Conservation (phyloP, 2,329 filamentous ascomycete genomes). For the Colletotrichum eremochloae region DNA sequence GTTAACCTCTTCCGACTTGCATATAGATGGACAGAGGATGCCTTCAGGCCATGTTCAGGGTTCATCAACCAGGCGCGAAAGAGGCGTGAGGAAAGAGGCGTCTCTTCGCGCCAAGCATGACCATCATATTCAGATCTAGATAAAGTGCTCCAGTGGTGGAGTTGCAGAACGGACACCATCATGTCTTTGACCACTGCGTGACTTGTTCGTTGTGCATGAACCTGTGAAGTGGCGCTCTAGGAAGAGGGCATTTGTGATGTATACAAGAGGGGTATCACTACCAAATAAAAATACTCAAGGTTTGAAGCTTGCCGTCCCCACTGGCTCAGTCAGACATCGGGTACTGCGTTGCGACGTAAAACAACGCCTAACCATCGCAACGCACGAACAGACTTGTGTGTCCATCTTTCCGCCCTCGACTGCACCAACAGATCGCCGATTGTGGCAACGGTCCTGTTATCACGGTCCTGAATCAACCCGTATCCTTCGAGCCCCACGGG, state of each 20-base stretch:
- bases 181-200: background rate
- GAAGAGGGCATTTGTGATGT: constrained; percentile 9
- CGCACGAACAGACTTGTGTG: background rate
- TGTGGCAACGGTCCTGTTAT: background rate
- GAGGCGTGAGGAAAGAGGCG: background rate
- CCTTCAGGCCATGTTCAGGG: background rate
- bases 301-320: background rate
- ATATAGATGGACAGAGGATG: background rate
- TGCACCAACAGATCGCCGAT: background rate
- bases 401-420: background rate
- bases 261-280: constrained; percentile 36
- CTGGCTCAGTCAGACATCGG: background rate
- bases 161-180: background rate
- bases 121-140: background rate
- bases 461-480: constrained; percentile 42
- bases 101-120: background rate
- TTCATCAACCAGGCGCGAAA: background rate
- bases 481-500: constrained; percentile 67
- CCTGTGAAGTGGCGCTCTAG: constrained; percentile 17
- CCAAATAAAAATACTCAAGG: constrained; percentile 10
- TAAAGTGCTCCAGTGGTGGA: background rate
- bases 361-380: constrained; percentile 1
- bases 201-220: constrained; percentile 1
- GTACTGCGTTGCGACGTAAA: background rate
- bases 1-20: background rate